Evolutionary conservation across 352 stramenopile species (phyloP).

Genomic region (Phytophthora cactorum): DNA sequence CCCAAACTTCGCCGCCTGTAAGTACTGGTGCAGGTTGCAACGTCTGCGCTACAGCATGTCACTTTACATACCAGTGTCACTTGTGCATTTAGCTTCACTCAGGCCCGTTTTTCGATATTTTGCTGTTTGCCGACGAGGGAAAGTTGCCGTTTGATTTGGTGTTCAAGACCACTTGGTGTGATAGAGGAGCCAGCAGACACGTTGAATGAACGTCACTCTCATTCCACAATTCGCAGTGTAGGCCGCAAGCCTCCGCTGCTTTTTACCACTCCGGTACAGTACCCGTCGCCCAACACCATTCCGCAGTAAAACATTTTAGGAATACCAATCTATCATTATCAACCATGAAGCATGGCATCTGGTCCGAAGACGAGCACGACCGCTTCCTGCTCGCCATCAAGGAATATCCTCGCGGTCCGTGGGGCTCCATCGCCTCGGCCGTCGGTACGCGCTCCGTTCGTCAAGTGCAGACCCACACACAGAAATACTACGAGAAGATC

Average conservation of each 20-base stretch:
- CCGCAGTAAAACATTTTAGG: not conserved
- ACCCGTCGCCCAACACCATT: constrained; percentile 9
- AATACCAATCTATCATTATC: constrained; percentile 13
- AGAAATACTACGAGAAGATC: constrained; percentile 84
- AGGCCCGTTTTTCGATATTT: constrained; percentile 33
- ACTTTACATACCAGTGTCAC: not conserved
- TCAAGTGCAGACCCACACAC: constrained; percentile 71
- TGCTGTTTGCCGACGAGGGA: constrained; percentile 35
- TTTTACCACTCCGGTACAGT: constrained; percentile 20
- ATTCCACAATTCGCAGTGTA: constrained; percentile 35
- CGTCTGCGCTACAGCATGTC: not conserved
- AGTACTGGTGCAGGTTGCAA: not conserved
- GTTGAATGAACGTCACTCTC: constrained; percentile 7
- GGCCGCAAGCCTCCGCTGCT: constrained; percentile 13
- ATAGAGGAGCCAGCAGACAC: constrained; percentile 23
- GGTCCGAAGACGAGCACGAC: constrained; percentile 67
- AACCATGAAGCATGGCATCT: constrained; percentile 50
- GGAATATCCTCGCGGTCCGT: constrained; percentile 52
- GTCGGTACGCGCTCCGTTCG: constrained; percentile 58
- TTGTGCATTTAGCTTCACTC: not conserved
- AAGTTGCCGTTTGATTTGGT: constrained; percentile 30
- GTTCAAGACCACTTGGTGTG: constrained; percentile 20
- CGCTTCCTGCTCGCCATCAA: constrained; percentile 59
- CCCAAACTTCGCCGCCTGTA: constrained; percentile 23
- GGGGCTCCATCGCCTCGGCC: constrained; percentile 44